Evolutionary conservation across 1,139 yeast genomes (phyloP).

Genomic region (Taiozyma onychis): DNA sequence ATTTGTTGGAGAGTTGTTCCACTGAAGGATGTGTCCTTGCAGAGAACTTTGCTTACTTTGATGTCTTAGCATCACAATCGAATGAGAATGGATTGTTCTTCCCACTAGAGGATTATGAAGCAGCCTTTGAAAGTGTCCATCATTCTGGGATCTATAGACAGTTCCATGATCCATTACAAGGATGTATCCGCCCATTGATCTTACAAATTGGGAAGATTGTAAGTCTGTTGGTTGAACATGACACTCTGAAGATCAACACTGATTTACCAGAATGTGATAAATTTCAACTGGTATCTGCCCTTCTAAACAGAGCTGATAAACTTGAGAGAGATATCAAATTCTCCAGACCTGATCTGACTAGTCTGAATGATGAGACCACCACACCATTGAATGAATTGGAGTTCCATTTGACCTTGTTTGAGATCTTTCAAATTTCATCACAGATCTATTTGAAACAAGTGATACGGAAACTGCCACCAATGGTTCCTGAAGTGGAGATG

Average conservation of each 20-base stretch:
- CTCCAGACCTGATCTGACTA: constrained; percentile 14
- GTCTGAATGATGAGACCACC: constrained; percentile 7
- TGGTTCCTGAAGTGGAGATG: constrained; percentile 24
- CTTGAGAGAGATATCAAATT: constrained; percentile 16
- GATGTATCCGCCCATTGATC: constrained; percentile 21
- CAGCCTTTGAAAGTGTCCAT: constrained; percentile 4
- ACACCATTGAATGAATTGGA: constrained; percentile 15
- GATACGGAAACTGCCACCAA: constrained; percentile 22
- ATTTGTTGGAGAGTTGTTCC: constrained; percentile 22
- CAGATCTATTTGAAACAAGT: constrained; percentile 23
- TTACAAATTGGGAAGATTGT: constrained; percentile 20
- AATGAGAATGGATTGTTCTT: constrained; percentile 28
- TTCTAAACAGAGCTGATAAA: constrained; percentile 17
- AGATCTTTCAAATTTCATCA: constrained; percentile 21
- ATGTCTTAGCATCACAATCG: constrained; percentile 28
- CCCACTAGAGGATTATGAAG: constrained; percentile 21
- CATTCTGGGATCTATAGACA: constrained; percentile 1
- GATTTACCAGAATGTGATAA: constrained; percentile 14
- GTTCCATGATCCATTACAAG: constrained; percentile 22
- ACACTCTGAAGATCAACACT: constrained; percentile 8
- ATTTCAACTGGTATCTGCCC: constrained; percentile 12
- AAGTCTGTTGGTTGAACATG: constrained; percentile 21
- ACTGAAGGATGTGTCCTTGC: constrained; percentile 22
- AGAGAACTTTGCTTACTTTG: constrained; percentile 26
- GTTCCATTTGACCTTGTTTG: constrained; percentile 23